These are phyloP conservation scores for Camellia sinensis DNA, from an alignment of 148 eudicot species.

Conservation along the genomic window DNA sequence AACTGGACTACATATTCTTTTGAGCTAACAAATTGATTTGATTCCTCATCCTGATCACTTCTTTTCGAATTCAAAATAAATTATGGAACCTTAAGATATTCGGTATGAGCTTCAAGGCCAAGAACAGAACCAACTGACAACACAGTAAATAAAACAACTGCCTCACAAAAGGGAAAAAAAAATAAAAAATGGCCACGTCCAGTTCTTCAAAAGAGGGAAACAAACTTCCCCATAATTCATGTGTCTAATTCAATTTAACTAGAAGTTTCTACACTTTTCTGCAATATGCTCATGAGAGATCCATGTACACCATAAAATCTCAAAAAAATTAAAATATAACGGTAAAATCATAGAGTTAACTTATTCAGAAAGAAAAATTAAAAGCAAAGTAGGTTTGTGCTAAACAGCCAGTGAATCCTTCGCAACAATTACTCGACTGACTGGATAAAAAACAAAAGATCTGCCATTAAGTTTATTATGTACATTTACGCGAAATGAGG, in stretches of 20 bases:
- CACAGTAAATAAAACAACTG: background rate
- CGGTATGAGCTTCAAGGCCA: background rate
- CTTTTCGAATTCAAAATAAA: background rate
- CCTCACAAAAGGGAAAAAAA: background rate
- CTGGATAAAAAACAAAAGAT: background rate
- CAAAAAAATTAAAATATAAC: background rate
- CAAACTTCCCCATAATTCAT: background rate
- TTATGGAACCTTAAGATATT: background rate
- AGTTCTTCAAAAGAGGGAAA: background rate
- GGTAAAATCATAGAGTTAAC: background rate
- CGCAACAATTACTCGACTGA: background rate
- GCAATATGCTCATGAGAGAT: background rate
- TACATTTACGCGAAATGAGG: background rate
- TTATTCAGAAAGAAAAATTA: background rate
- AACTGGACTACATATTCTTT: background rate
- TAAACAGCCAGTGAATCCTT: background rate
- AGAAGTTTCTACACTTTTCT: background rate
- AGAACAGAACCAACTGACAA: constrained; percentile 2
- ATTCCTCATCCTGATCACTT: background rate
- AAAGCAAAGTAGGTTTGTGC: background rate
- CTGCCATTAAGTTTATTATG: background rate
- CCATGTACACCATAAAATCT: background rate
- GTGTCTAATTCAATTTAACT: background rate
- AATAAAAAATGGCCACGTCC: background rate
- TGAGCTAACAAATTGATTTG: background rate